These are phyloP conservation scores for Nigrospora sphaerica DNA, from an alignment of 2,329 filamentous ascomycete species.

Conservation along the genomic window DNA sequence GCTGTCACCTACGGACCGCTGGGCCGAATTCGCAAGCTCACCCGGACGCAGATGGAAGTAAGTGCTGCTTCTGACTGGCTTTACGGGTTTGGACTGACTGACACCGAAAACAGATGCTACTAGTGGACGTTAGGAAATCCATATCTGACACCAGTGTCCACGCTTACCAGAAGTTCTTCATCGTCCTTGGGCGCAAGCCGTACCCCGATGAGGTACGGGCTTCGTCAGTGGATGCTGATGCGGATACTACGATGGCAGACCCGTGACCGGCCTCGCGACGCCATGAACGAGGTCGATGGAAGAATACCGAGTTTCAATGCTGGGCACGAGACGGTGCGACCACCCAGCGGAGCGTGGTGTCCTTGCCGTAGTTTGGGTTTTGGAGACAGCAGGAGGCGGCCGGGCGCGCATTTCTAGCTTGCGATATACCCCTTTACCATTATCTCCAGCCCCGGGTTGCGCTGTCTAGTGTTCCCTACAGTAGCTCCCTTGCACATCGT, in stretches of 20 bases:
- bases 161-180: conserved; percentile 39
- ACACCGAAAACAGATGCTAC: conserved; percentile 27
- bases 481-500: too few relatives aligned
- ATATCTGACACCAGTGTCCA: conserved; percentile 39
- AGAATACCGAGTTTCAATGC: too few relatives aligned
- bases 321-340: too few relatives aligned
- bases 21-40: conserved; percentile 31
- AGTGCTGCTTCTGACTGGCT: conserved; percentile 7
- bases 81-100: conserved; percentile 2
- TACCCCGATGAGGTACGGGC: conserved; percentile 22
- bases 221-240: not conserved
- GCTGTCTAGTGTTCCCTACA: too few relatives aligned
- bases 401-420: too few relatives aligned
- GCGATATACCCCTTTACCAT: too few relatives aligned
- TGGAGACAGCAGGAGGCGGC: too few relatives aligned
- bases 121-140: conserved; percentile 41
- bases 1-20: conserved; percentile 35
- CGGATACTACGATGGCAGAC: not conserved
- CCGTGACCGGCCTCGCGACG: not conserved
- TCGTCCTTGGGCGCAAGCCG: conserved; percentile 46
- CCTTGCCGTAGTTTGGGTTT: too few relatives aligned
- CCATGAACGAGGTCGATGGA: too few relatives aligned
- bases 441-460: too few relatives aligned
- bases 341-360: too few relatives aligned
- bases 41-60: conserved; percentile 42